Evolutionary conservation across 164 flowering plant genomes (phyloP).

Genomic region (Nelumbo lutea): DNA sequence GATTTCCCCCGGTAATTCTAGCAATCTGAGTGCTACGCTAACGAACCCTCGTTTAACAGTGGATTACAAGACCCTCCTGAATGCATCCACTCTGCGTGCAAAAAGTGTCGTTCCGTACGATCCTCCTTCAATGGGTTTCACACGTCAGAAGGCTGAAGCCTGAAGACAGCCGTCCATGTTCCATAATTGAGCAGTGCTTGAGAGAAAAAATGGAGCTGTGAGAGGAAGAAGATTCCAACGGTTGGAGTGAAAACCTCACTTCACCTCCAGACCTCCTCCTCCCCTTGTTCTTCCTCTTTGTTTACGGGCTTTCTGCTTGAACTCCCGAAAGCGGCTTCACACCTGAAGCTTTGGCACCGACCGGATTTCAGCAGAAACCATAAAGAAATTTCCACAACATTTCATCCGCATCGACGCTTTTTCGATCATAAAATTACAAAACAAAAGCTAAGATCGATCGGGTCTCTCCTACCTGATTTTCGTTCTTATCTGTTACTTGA

Average conservation of each 20-base stretch:
- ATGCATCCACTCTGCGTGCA: neutral
- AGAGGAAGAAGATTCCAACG: neutral
- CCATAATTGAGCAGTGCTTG: neutral
- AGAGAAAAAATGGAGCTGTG: neutral
- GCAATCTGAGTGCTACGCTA: neutral
- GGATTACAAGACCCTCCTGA: neutral
- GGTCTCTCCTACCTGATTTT: neutral
- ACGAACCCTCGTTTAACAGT: neutral
- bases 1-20: too few species aligned
- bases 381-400: neutral
- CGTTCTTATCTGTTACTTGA: neutral
- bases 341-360: neutral
- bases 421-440: neutral
- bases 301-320: too few species aligned
- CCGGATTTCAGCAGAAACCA: neutral
- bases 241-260: neutral
- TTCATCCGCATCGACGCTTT: neutral
- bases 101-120: neutral
- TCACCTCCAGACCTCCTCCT: neutral
- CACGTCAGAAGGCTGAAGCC: neutral
- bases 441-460: neutral
- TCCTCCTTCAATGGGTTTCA: neutral
- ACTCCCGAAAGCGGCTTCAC: neutral
- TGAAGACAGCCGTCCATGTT: neutral
- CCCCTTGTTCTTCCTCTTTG: neutral